phyloP scores from a whole-genome alignment of 2,329 filamentous ascomycete species.

The Aspergillus jensenii region DNA sequence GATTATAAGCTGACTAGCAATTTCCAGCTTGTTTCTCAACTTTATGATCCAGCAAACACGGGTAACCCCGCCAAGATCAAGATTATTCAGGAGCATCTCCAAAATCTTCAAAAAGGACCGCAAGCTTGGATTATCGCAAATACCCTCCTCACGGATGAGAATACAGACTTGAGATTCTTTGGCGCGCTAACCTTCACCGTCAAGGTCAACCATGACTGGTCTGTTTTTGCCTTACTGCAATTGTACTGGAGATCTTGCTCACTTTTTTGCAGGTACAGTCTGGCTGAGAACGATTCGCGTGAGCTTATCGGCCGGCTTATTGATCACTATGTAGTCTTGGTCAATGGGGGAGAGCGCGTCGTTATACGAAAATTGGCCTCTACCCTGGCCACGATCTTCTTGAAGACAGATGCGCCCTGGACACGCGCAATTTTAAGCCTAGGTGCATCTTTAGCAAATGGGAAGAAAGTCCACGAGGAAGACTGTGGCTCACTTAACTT shows the following conservation, averaged over 20 bases:
- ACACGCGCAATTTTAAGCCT: conserved; percentile 36
- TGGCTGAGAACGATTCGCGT: conserved; percentile 33
- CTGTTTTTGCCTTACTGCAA: conserved; percentile 25
- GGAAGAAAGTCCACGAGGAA: conserved; percentile 37
- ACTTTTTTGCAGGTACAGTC: conserved; percentile 30
- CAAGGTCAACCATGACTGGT: conserved; percentile 92
- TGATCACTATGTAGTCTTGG: conserved; percentile 42
- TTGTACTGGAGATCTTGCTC: neutral
- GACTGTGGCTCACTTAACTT: conserved; percentile 32
- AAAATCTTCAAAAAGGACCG: conserved; percentile 73
- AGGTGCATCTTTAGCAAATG: conserved; percentile 39
- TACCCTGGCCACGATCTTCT: conserved; percentile 45
- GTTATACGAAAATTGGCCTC: conserved; percentile 49
- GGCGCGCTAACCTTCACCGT: conserved; percentile 89
- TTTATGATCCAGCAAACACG: conserved; percentile 48
- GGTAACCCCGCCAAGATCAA: conserved; percentile 43
- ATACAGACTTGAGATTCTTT: conserved; percentile 83
- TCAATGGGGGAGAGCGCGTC: conserved; percentile 39
- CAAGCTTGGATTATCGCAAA: conserved; percentile 86
- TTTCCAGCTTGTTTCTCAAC: conserved; percentile 39
- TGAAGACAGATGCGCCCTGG: conserved; percentile 41
- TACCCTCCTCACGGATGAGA: conserved; percentile 65
- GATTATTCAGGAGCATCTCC: conserved; percentile 70
- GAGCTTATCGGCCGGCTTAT: conserved; percentile 44
- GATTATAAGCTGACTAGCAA: conserved; percentile 6